A percentile compares a stretch with the other conserved stretches of the same genome.
Conservation (phyloP, 2,329 filamentous ascomycete species). For the Trichoderma sp. region DNA sequence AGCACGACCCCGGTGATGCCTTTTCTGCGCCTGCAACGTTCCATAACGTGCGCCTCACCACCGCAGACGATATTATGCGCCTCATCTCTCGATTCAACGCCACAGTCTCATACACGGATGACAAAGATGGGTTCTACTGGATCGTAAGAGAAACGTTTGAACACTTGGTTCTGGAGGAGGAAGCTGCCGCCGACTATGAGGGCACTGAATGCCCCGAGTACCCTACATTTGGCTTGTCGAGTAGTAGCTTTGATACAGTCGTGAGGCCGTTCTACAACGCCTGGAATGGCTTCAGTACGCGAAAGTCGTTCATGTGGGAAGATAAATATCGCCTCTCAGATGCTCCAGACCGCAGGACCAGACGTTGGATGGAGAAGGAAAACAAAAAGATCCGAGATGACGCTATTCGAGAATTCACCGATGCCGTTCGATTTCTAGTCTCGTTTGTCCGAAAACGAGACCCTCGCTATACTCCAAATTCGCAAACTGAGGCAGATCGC, state of each 20-base stretch:
- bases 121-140: slow-evolving; percentile 80
- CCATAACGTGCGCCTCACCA: slow-evolving; percentile 73
- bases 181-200: slow-evolving; percentile 70
- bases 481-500: slow-evolving; percentile 76
- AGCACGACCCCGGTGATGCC: slow-evolving; percentile 49
- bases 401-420: slow-evolving; percentile 85
- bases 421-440: slow-evolving; percentile 83
- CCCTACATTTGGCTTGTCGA: slow-evolving; percentile 78
- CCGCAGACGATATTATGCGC: slow-evolving; percentile 74
- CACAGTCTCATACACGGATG: slow-evolving; percentile 77
- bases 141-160: slow-evolving; percentile 76
- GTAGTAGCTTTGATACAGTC: slow-evolving; percentile 72
- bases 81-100: slow-evolving; percentile 81
- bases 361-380: slow-evolving; percentile 91
- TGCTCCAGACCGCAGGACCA: slow-evolving; percentile 79
- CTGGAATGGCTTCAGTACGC: slow-evolving; percentile 82
- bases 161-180: slow-evolving; percentile 78
- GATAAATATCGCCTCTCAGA: slow-evolving; percentile 82
- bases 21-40: slow-evolving; percentile 59
- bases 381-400: slow-evolving; percentile 84
- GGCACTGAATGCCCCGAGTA: slow-evolving; percentile 64
- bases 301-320: slow-evolving; percentile 86
- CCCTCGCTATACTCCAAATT: slow-evolving; percentile 76
- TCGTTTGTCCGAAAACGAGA: slow-evolving; percentile 90
- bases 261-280: slow-evolving; percentile 78